Conservation (phyloP, 192 early-diverging fungal genomes). For the Piromyces sp. region DNA sequence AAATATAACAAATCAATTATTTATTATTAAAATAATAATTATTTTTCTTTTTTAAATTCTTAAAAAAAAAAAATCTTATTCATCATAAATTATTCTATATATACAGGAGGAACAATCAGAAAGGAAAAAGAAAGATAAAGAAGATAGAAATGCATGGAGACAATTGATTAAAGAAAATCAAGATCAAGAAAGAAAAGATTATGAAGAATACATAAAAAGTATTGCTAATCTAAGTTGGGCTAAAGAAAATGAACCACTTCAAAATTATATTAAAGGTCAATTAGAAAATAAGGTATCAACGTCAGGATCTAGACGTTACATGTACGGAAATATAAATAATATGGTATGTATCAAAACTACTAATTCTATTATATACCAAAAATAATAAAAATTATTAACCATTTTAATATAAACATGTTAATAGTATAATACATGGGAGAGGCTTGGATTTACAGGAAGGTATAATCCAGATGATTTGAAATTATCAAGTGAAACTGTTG, state of each 20-base stretch:
- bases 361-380: no score
- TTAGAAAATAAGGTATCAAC: background rate
- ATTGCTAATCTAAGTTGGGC: background rate
- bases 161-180: background rate
- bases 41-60: no score
- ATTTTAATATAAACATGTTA: no score
- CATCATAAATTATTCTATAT: background rate
- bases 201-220: background rate
- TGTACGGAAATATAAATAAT: background rate
- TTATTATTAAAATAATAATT: no score
- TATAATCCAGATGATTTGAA: background rate
- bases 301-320: background rate
- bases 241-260: background rate
- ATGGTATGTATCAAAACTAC: no score
- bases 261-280: background rate
- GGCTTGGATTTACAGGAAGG: background rate
- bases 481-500: background rate
- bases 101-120: background rate
- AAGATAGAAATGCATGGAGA: background rate
- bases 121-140: background rate
- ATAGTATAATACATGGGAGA: background rate
- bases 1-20: no score
- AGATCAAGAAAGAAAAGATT: background rate
- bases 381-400: no score
- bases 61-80: no score